phyloP scores from a whole-genome alignment of 495 filamentous ascomycete genomes.

The Copromyces sp. region DNA sequence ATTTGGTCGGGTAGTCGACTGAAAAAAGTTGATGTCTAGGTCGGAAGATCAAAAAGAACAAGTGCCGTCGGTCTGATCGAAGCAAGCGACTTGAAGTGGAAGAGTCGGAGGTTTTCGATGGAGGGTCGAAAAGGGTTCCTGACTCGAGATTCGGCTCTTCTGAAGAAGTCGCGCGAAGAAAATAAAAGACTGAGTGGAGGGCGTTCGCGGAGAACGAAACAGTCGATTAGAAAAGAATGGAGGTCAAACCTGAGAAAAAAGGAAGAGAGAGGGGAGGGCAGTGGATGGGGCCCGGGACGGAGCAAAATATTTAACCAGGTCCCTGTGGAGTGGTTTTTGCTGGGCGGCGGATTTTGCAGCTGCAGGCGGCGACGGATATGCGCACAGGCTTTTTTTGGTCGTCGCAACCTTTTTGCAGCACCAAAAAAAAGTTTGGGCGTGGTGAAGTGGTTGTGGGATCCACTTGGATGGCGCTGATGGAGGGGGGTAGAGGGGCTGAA shows the following conservation, averaged over 20 bases:
- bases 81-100: conserved; percentile 4
- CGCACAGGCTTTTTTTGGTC: conserved; percentile 12
- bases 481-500: conserved; percentile 6
- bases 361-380: conserved; percentile 2
- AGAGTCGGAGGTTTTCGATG: conserved; percentile 29
- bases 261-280: conserved; percentile 4
- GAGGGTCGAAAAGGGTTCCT: conserved; percentile 26
- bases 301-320: conserved; percentile 17
- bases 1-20: conserved; percentile 5
- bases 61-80: conserved; percentile 20
- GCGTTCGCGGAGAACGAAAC: conserved; percentile 15
- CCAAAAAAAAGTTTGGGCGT: conserved; percentile 2
- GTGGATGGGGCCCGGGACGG: conserved; percentile 8
- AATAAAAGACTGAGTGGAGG: conserved; percentile 25
- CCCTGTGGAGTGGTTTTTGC: not conserved
- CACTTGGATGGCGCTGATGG: conserved; percentile 9
- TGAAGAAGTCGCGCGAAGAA: conserved; percentile 17
- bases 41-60: conserved; percentile 14
- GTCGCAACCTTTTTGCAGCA: not conserved
- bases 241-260: conserved; percentile 15
- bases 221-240: conserved; percentile 16
- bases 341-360: not conserved
- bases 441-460: conserved; percentile 2
- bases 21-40: conserved; percentile 1
- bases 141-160: conserved; percentile 28